Evolutionary conservation across 805 yeast genomes (phyloP).

Genomic region (Pichia sporocuriosa): DNA sequence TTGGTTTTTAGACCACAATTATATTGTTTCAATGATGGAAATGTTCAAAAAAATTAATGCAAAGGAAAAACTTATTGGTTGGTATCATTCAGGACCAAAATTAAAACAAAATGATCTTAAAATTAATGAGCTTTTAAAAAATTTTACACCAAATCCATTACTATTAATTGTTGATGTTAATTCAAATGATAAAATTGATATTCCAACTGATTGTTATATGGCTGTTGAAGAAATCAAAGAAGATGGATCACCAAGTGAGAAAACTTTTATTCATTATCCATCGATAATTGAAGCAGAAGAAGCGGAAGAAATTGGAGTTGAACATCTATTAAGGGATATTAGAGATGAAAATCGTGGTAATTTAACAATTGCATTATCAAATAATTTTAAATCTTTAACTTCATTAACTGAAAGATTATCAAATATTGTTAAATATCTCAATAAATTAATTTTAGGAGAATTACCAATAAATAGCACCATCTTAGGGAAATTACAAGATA

Average conservation of each 20-base stretch:
- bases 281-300: slow-evolving; percentile 94
- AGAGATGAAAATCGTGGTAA: slow-evolving; percentile 96
- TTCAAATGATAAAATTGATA: slow-evolving; percentile 69
- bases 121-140: slow-evolving; percentile 84
- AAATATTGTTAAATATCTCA: slow-evolving; percentile 73
- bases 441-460: slow-evolving; percentile 59
- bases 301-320: slow-evolving; percentile 99
- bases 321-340: slow-evolving; percentile 87
- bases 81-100: slow-evolving; percentile 99
- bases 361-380: slow-evolving; percentile 77
- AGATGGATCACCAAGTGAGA: slow-evolving; percentile 89
- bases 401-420: slow-evolving; percentile 75
- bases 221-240: slow-evolving; percentile 94
- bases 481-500: slow-evolving; percentile 88
- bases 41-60: slow-evolving; percentile 98
- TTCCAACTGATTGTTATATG: slow-evolving; percentile 92
- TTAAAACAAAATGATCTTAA: slow-evolving; percentile 80
- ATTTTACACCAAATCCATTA: slow-evolving; percentile 74
- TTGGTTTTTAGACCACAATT: slow-evolving; percentile 96
- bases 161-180: slow-evolving; percentile 87
- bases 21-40: slow-evolving; percentile 91
- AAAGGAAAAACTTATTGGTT: slow-evolving; percentile 92
- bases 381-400: slow-evolving; percentile 79
- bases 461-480: slow-evolving; percentile 88
- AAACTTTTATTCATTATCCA: slow-evolving; percentile 89